Evolutionary conservation across 148 eudicot genomes (phyloP).

Genomic region (Salicornia ramosissima): DNA sequence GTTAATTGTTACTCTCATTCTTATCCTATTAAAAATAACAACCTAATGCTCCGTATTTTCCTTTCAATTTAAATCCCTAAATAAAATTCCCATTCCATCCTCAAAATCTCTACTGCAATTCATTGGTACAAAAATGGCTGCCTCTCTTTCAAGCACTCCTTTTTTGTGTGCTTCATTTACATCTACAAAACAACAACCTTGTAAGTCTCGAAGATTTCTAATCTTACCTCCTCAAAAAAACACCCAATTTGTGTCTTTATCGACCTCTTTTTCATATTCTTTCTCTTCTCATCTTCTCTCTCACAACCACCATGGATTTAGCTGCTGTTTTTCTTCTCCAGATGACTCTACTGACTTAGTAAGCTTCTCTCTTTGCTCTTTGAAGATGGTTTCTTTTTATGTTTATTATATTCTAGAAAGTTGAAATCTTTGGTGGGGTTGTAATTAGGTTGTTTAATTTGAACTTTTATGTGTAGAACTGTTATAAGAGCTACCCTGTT

Average conservation of each 20-base stretch:
- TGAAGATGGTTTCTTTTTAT: neutral
- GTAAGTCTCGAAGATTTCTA: constrained; percentile 11
- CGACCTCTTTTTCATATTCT: neutral
- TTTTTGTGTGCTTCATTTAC: constrained; percentile 17
- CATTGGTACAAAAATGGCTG: constrained; percentile 22
- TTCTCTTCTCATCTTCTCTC: constrained; percentile 9
- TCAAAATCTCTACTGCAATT: neutral
- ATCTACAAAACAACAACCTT: constrained; percentile 14
- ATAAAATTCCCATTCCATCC: neutral
- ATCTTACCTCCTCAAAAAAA: constrained; percentile 9
- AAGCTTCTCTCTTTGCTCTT: constrained; percentile 7
- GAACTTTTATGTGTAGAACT: no score
- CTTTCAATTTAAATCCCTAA: no score
- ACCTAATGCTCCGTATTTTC: no score
- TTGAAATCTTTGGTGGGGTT: no score
- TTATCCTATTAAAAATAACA: no score
- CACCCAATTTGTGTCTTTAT: neutral
- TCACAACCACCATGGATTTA: constrained; percentile 7
- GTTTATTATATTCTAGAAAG: no score
- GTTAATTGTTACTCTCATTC: no score
- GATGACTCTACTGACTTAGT: constrained; percentile 15
- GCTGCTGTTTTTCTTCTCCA: constrained; percentile 16
- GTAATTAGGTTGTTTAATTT: no score
- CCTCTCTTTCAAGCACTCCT: constrained; percentile 24
- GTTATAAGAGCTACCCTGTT: neutral